Evolutionary conservation across 306 rosid genomes (phyloP), one percentile per base, ranked within the genome.

Genomic region (Prunus padus): DNA sequence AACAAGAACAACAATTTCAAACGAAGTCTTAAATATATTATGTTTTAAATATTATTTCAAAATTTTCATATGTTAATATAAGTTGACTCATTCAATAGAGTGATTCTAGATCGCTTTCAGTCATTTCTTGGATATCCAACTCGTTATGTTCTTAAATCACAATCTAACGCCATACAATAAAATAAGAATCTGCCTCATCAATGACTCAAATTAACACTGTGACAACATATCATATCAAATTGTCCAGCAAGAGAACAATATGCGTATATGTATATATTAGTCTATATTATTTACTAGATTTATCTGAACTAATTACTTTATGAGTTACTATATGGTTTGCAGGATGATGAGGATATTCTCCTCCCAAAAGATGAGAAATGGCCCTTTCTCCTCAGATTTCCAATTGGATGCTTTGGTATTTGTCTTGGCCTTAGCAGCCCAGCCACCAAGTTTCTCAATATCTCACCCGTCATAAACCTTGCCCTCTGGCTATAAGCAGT

Each of bases 371-470:
- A 93, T 70, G 90, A 93, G 73, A 81, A 10, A 56, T 90, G 95
- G 97, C 98, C 98, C 16, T 93, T 93, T 71, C 98, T 93, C 44
- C 96, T 93, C 18, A 84, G 96, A 50, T 93, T 90, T 28, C 97
- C 95, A 2, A 89, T 93, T 4, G 94, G 94, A 75, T 86, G 95
- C 82, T 93, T 76, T 18, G 98, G 98, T 81, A 90, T 93, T 6
- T 93, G 98, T 65, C 93, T 90, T 12, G 96, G 98, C 51, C 91
- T 93, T 1, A 89, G 96, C 57, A 93, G 97, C 79, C 93, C 91
- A 3, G 97, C 97, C 56, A 85, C 88, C 3, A 31, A 28, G 66
- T 90, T 93, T 76, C 97, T 93, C 51, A 85, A 88, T 57, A 28
- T 89, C 9, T 70, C 88, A 19, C 96, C 88, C 2, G 12, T 71